Conservation (phyloP, 495 filamentous ascomycete species). For the Lentithecium fluviatile region DNA sequence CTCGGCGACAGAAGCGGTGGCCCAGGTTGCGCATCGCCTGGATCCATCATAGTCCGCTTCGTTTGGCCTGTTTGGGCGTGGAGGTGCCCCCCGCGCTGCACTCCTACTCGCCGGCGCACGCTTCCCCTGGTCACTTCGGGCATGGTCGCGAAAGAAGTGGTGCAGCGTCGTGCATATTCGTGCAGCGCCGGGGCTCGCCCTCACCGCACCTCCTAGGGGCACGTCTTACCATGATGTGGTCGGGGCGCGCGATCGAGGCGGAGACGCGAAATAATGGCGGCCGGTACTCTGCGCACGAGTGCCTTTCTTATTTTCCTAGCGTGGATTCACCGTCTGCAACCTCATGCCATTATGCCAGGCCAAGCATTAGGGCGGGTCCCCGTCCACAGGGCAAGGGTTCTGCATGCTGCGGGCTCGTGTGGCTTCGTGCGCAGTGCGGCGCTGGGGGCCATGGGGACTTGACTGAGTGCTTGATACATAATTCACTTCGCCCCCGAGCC, state of each 20-base stretch:
- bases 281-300: constrained; percentile 24
- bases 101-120: constrained; percentile 12
- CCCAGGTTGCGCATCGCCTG: constrained; percentile 19
- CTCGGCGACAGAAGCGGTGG: constrained; percentile 8
- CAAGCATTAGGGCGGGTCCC: constrained; percentile 17
- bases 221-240: constrained; percentile 19
- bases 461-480: constrained; percentile 30
- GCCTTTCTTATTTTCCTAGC: constrained; percentile 39
- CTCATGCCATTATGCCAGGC: constrained; percentile 25
- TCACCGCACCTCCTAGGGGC: constrained; percentile 30
- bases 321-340: constrained; percentile 31
- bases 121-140: constrained; percentile 5
- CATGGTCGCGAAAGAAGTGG: neutral
- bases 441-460: constrained; percentile 32
- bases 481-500: constrained; percentile 35
- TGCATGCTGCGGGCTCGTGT: constrained; percentile 23
- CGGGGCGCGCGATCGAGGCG: constrained; percentile 37
- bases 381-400: constrained; percentile 22
- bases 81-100: constrained; percentile 22
- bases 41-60: constrained; percentile 28
- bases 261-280: constrained; percentile 31
- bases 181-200: constrained; percentile 24
- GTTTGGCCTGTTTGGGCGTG: constrained; percentile 21
- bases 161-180: constrained; percentile 12
- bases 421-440: constrained; percentile 26